phyloP scores from a whole-genome alignment of 2,329 filamentous ascomycete genomes.

The Colletotrichum cordylinicola region DNA sequence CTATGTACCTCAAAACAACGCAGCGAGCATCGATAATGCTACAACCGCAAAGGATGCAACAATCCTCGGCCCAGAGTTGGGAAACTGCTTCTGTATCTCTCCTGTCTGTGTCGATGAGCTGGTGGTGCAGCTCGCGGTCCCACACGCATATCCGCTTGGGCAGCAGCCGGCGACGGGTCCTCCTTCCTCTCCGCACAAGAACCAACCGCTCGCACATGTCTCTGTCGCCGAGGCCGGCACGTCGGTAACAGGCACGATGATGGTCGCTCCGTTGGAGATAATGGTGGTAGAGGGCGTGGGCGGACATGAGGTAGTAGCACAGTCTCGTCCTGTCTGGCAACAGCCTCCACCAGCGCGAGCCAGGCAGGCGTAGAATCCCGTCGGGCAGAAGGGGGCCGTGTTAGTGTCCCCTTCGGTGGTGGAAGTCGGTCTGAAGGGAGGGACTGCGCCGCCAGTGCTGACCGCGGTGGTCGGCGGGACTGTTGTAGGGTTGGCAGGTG shows the following conservation, averaged over 20 bases:
- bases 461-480: slow-evolving; percentile 41
- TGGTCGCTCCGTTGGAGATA: slow-evolving; percentile 70
- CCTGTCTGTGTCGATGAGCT: slow-evolving; percentile 56
- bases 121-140: slow-evolving; percentile 73
- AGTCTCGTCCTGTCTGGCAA: slow-evolving; percentile 87
- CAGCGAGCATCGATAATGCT: background rate
- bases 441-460: slow-evolving; percentile 44
- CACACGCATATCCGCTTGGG: slow-evolving; percentile 78
- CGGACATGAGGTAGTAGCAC: slow-evolving; percentile 81
- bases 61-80: slow-evolving; percentile 25
- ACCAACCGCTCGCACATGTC: slow-evolving; percentile 82
- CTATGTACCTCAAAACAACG: background rate
- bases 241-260: slow-evolving; percentile 67
- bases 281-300: slow-evolving; percentile 65
- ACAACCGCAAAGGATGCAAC: background rate
- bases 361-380: slow-evolving; percentile 89
- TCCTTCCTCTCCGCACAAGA: slow-evolving; percentile 63
- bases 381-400: slow-evolving; percentile 67
- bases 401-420: slow-evolving; percentile 36
- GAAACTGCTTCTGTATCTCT: slow-evolving; percentile 61
- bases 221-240: slow-evolving; percentile 45
- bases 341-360: slow-evolving; percentile 85
- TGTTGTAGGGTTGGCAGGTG: slow-evolving; percentile 42
- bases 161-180: slow-evolving; percentile 82
- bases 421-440: slow-evolving; percentile 54